phyloP scores from a whole-genome alignment of 1,139 yeast genomes.

The Diutina neorugosa region DNA sequence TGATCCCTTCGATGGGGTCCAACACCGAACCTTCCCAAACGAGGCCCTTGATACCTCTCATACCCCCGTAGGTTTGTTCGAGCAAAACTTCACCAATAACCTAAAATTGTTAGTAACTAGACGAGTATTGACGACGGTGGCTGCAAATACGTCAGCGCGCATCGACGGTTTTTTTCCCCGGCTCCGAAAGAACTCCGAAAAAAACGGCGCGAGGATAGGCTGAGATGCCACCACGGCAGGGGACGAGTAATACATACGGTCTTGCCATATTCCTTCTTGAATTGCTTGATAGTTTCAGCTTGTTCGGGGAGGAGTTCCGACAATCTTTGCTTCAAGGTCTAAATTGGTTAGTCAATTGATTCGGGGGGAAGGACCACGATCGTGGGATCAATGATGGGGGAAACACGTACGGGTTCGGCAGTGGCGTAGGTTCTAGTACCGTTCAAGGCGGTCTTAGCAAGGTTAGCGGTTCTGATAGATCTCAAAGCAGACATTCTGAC shows the following conservation, averaged over 20 bases:
- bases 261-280: constrained; percentile 1
- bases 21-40: constrained; percentile 99
- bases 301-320: constrained; percentile 87
- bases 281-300: constrained; percentile 37
- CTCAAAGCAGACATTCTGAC: constrained; percentile 3
- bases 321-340: constrained; percentile 19
- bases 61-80: constrained; percentile 99
- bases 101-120: constrained; percentile 9
- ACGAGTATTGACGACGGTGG: too few relatives aligned
- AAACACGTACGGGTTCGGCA: constrained; percentile 35
- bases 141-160: neutral
- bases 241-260: neutral
- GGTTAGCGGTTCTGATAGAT: neutral
- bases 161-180: neutral
- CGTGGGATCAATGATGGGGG: neutral
- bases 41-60: constrained; percentile 95
- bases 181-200: constrained; percentile 1
- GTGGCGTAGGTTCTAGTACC: constrained; percentile 37
- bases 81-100: constrained; percentile 83
- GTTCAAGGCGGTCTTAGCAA: constrained; percentile 9
- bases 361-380: neutral
- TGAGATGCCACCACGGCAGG: neutral
- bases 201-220: neutral
- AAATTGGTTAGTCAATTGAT: constrained; percentile 9
- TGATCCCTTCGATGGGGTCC: constrained; percentile 96